phyloP scores from a whole-genome alignment of 2,329 filamentous ascomycete genomes.

The Didymella segeticola region DNA sequence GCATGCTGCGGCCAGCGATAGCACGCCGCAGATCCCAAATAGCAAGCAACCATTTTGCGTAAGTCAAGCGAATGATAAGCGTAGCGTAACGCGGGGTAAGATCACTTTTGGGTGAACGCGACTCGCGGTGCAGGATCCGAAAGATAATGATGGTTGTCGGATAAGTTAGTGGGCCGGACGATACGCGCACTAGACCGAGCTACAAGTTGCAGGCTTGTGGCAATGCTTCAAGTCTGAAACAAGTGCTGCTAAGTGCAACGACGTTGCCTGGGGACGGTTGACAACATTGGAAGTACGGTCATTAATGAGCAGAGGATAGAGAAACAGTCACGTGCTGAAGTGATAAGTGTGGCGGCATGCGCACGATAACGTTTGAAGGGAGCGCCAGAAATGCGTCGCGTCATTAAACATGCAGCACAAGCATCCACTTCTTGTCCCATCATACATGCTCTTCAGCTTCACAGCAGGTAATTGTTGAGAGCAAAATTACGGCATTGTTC shows the following conservation, averaged over 20 bases:
- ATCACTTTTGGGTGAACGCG: background rate
- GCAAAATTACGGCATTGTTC: too few relatives aligned
- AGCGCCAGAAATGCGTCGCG: background rate
- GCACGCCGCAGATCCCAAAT: background rate
- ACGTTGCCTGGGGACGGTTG: background rate
- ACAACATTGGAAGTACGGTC: too few relatives aligned
- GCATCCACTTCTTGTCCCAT: background rate
- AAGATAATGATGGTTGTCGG: slow-evolving; percentile 1
- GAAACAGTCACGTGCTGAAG: background rate
- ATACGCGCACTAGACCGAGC: background rate
- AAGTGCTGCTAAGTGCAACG: background rate
- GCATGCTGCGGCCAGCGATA: slow-evolving; percentile 4
- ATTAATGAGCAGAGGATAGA: too few relatives aligned
- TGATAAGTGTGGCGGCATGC: background rate
- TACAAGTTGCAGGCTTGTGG: background rate
- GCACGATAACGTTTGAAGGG: background rate
- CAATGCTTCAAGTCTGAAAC: background rate
- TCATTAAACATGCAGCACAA: background rate
- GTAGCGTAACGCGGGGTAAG: slow-evolving; percentile 12
- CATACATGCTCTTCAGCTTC: too few relatives aligned
- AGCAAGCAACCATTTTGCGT: background rate
- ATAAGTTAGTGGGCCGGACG: background rate
- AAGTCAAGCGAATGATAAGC: slow-evolving; percentile 9
- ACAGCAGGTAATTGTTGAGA: too few relatives aligned
- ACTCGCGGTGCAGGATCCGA: slow-evolving; percentile 12